phyloP scores from a whole-genome alignment of 2,329 filamentous ascomycete species.

The Diaporthe aspalathi region DNA sequence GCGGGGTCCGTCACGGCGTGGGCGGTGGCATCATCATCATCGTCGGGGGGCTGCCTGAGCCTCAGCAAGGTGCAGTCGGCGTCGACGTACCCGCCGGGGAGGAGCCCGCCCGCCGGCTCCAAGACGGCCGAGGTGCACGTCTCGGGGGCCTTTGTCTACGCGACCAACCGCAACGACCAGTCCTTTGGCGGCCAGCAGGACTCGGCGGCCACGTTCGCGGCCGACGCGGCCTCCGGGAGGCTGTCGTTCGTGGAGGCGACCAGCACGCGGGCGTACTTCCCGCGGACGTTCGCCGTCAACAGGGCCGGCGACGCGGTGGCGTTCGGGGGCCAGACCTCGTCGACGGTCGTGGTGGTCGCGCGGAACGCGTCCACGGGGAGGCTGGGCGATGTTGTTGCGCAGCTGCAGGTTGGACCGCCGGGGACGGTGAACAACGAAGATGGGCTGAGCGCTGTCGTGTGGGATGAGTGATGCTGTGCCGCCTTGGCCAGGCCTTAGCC shows the following conservation, averaged over 20 bases:
- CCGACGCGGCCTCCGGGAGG: conserved; percentile 58
- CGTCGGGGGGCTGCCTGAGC: conserved; percentile 53
- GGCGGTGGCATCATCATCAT: conserved; percentile 56
- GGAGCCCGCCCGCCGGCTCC: background rate
- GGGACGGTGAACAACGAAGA: conserved; percentile 58
- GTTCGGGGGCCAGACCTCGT: conserved; percentile 70
- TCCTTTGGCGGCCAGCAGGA: conserved; percentile 66
- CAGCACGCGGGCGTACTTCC: conserved; percentile 68
- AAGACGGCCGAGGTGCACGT: conserved; percentile 62
- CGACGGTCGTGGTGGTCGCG: conserved; percentile 67
- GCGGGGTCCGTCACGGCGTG: conserved; percentile 62
- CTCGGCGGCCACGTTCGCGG: conserved; percentile 65
- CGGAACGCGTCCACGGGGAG: conserved; percentile 66
- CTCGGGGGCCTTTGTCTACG: conserved; percentile 66
- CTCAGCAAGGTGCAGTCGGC: conserved; percentile 59
- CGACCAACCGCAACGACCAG: conserved; percentile 71
- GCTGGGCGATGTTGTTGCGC: conserved; percentile 61
- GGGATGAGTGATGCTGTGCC: conserved; percentile 54
- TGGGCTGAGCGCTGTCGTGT: conserved; percentile 60
- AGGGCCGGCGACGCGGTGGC: conserved; percentile 69
- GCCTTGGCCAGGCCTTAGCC: no score
- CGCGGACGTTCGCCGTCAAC: conserved; percentile 73
- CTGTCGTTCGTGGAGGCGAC: conserved; percentile 65
- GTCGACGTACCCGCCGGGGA: conserved; percentile 58
- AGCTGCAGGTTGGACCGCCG: conserved; percentile 52